Evolutionary conservation across 495 filamentous ascomycete species (phyloP).

Genomic region (Aspergillus baeticus): DNA sequence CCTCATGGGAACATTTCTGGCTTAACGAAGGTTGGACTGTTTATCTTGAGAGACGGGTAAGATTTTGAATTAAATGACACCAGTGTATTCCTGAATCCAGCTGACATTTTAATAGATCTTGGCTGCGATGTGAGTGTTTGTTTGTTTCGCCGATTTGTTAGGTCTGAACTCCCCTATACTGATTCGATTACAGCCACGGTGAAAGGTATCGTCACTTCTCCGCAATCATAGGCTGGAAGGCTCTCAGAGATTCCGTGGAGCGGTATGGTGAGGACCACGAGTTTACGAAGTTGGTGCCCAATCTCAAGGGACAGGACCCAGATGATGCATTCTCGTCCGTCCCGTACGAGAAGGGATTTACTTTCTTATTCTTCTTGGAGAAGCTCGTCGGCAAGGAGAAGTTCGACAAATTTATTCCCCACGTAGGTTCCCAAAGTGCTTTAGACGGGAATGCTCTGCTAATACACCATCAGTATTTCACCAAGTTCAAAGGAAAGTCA

Average conservation of each 20-base stretch:
- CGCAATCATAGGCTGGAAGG: slow-evolving; percentile 70
- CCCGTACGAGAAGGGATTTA: slow-evolving; percentile 74
- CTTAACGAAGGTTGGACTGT: slow-evolving; percentile 95
- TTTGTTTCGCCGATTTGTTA: not conserved
- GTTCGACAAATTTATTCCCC: slow-evolving; percentile 91
- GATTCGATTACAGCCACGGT: slow-evolving; percentile 57
- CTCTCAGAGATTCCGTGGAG: slow-evolving; percentile 70
- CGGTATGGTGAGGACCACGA: slow-evolving; percentile 78
- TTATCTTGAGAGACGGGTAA: slow-evolving; percentile 80
- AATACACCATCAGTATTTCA: slow-evolving; percentile 64
- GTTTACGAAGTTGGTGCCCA: slow-evolving; percentile 86
- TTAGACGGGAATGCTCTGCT: slow-evolving; percentile 1
- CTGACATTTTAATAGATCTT: slow-evolving; percentile 23
- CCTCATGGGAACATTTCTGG: slow-evolving; percentile 98
- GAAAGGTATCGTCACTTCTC: slow-evolving; percentile 87
- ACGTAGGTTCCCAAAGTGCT: slow-evolving; percentile 44
- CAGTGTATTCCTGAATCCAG: not conserved
- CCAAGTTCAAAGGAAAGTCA: slow-evolving; percentile 73
- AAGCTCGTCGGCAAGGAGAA: slow-evolving; percentile 78
- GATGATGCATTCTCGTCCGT: slow-evolving; percentile 92
- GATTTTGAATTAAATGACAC: slow-evolving; percentile 5
- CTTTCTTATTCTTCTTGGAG: slow-evolving; percentile 81
- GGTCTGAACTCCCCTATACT: slow-evolving; percentile 12
- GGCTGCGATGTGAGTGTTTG: slow-evolving; percentile 22
- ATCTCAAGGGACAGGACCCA: slow-evolving; percentile 85